Evolutionary conservation across 2,329 filamentous ascomycete genomes (phyloP), one percentile per base, ranked within the genome.

Genomic region (Fusarium sp.): DNA sequence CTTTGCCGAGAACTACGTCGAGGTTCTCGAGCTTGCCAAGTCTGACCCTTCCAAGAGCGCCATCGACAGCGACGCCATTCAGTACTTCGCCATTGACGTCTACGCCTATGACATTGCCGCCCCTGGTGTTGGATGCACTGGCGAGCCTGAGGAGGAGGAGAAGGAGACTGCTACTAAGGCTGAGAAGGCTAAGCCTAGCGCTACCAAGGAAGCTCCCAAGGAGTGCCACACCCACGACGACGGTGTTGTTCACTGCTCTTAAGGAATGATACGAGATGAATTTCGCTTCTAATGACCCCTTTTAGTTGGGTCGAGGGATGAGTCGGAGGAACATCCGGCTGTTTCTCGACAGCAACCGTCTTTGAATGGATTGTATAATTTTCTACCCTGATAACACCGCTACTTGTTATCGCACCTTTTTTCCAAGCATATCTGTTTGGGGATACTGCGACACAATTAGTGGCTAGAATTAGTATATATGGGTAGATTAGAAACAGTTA

Each of bases 71-170:
- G 85, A 91, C 66, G 84, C 85, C 0, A 81, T 92, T 42, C 88
- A 91, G 78, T 91, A 89, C 77, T 92, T 93, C 75, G 90, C 91
- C 6, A 84, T 91, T 8, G 89, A 92, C 61, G 88, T 83, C 2
- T 92, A 90, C 76, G 89, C 89, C 0, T 88, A 85, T 67, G 89
- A 92, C 62, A 83, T 92, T 71, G 87, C 87, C 9, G 80, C 87
- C 7, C 89, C 89, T 0, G 89, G 89, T 0, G 82, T 85, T 28
- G 90, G 90, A 1, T 92, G 90, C 75, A 76, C 85, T 0, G 89
- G 89, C 5, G 80, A 80, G 67, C 28, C 49, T 6, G 70, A 70
- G 43, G 57, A 67, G 55, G 47, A 65, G 45, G 60, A 65, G 33
- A 59, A 65, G 14, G 57, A 69, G 51, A 60, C 60, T 10, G 57